Evolutionary conservation across 164 flowering plant genomes (phyloP), one percentile per base, ranked within the genome.

Genomic region (Chimonanthus salicifolius): DNA sequence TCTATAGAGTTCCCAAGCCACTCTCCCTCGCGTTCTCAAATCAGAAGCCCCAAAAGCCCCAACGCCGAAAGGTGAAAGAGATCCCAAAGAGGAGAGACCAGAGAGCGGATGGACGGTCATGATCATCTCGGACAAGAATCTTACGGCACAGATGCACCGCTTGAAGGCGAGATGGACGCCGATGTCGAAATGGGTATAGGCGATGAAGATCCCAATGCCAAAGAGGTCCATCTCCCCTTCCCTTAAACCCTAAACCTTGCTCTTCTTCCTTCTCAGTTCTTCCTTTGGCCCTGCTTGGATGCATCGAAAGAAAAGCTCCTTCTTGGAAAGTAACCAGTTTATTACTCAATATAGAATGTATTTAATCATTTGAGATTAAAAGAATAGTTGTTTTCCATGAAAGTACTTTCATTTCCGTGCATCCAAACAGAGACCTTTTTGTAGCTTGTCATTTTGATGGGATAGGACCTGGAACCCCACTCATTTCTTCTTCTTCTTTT

Each of bases 141-240:
- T 6, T 81, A 78, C 10, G 81, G 80, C 45, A 82, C 76, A 64
- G 84, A 81, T n/a, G 74, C 74, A 4, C 80, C 81, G 2, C 58
- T 58, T 58, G 82, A 76, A 62, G 77, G 80, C 62, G 77, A 74
- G n/a, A 74, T 78, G 80, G 84, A 79, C 10, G 80, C 75, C 7
- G 84, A 82, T 16, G 74, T 77, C 50, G 71, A 45, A 48, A 75
- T 71, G 74, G 69, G 73, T 8, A 33, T 33, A 33, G 80, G 71
- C 1, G 81, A 74, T 58, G 80, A 76, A 70, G 74, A 46, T 62
- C 8, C 68, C 54, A 18, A 16, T 43, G 47, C 72, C 47, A 70
- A 69, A 48, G 72, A 54, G 67, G 71, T 62, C 33, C 33, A 33
- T 33, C 16, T n/a, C 16, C 16, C 13, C 13, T 3, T 33, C 33